Conservation (phyloP, 164 flowering plant species). For the Hamamelis virginiana region DNA sequence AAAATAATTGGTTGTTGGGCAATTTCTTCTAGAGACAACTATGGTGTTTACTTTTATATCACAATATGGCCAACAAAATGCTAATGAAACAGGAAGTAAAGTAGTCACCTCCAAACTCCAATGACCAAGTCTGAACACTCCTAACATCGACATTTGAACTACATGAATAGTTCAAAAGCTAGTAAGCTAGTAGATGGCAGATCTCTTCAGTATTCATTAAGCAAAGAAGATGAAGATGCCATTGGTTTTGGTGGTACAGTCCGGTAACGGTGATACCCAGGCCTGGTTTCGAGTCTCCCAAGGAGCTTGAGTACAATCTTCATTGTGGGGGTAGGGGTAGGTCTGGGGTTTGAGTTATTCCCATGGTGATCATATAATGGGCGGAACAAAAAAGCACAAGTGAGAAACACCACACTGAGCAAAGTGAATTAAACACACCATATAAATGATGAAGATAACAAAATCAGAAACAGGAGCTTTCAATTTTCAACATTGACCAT, state of each 20-base stretch:
- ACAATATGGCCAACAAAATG: background rate
- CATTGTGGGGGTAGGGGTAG: background rate
- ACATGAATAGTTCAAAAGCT: background rate
- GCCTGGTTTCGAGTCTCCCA: background rate
- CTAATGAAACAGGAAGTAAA: background rate
- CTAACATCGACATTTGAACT: background rate
- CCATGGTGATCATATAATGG: too few species aligned
- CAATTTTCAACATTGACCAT: background rate
- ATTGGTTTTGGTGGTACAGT: background rate
- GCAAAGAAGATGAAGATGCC: background rate
- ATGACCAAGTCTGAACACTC: background rate
- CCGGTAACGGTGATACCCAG: background rate
- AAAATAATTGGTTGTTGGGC: background rate
- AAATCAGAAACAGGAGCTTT: background rate
- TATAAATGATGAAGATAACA: background rate
- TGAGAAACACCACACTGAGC: too few species aligned
- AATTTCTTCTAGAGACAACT: background rate
- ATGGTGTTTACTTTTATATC: constrained; percentile 2
- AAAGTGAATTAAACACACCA: too few species aligned
- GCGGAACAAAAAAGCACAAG: too few species aligned
- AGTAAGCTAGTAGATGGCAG: background rate
- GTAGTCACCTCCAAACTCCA: background rate
- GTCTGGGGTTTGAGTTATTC: background rate
- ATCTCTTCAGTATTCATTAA: background rate
- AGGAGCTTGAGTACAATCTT: background rate